Evolutionary conservation across 2,329 filamentous ascomycete genomes (phyloP).

Genomic region (Fusarium metavorans): DNA sequence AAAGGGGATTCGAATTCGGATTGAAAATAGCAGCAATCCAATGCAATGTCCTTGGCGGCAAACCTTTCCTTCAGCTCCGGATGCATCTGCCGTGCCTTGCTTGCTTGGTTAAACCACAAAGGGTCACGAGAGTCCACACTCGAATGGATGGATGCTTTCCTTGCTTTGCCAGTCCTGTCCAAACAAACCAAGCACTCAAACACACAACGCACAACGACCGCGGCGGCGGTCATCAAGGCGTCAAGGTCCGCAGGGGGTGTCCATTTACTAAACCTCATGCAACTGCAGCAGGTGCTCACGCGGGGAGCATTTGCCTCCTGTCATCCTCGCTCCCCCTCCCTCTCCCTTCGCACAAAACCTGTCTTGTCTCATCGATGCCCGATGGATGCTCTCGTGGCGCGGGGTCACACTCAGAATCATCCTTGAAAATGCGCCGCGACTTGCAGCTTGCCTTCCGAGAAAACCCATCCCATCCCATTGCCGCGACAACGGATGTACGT

Average conservation of each 20-base stretch:
- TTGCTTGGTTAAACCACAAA: neutral
- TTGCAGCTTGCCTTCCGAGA: conserved; percentile 33
- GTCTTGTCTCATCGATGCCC: conserved; percentile 11
- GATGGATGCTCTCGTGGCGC: conserved; percentile 10
- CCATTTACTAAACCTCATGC: conserved; percentile 13
- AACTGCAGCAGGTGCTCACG: conserved; percentile 27
- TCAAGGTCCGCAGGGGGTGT: conserved; percentile 15
- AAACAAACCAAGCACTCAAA: neutral
- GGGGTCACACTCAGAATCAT: conserved; percentile 15
- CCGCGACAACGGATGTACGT: conserved; percentile 18
- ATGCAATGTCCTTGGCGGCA: neutral
- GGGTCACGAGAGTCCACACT: conserved; percentile 1
- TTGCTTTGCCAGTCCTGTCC: neutral
- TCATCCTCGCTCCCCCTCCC: conserved; percentile 13
- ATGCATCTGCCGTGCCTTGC: neutral
- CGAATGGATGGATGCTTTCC: neutral
- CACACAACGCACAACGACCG: neutral
- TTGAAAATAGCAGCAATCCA: neutral
- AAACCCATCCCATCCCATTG: conserved; percentile 17
- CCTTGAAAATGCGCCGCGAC: conserved; percentile 23
- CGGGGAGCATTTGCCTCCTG: conserved; percentile 21
- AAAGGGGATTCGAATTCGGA: conserved; percentile 1
- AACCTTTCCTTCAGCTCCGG: neutral
- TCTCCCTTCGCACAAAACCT: conserved; percentile 1
- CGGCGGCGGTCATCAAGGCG: conserved; percentile 15